phyloP scores from a whole-genome alignment of 1,139 yeast genomes.

The Yamadazyma mexicana region DNA sequence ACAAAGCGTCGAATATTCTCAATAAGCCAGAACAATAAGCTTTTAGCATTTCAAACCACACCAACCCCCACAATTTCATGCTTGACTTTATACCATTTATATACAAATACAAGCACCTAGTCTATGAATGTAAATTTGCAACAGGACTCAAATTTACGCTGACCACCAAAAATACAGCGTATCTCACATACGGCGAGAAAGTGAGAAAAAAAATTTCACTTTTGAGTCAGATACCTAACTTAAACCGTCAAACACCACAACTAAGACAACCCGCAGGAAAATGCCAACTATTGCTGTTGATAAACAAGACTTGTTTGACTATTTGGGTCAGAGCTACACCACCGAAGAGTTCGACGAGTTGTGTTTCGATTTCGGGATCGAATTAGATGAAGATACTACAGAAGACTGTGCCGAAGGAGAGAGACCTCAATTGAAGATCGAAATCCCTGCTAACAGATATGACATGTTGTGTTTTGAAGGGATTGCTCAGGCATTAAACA shows the following conservation, averaged over 20 bases:
- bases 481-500: conserved; percentile 91
- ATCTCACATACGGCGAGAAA: neutral
- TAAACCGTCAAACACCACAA: too few species aligned
- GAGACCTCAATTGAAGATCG: conserved; percentile 95
- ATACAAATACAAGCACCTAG: too few species aligned
- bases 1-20: neutral
- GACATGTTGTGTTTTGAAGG: conserved; percentile 99
- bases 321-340: conserved; percentile 78
- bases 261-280: conserved; percentile 2
- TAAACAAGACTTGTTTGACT: conserved; percentile 83
- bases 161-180: neutral
- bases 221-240: neutral
- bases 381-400: conserved; percentile 93
- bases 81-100: too few species aligned
- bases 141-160: conserved; percentile 2
- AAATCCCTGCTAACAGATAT: conserved; percentile 96
- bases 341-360: conserved; percentile 94
- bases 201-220: neutral
- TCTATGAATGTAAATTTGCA: too few species aligned
- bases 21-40: neutral
- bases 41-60: too few species aligned
- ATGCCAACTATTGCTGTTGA: conserved; percentile 99
- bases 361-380: conserved; percentile 97
- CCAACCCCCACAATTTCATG: too few species aligned
- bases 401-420: conserved; percentile 76